Conservation (phyloP, 345 rosid genomes). For the Lepidium sativum region DNA sequence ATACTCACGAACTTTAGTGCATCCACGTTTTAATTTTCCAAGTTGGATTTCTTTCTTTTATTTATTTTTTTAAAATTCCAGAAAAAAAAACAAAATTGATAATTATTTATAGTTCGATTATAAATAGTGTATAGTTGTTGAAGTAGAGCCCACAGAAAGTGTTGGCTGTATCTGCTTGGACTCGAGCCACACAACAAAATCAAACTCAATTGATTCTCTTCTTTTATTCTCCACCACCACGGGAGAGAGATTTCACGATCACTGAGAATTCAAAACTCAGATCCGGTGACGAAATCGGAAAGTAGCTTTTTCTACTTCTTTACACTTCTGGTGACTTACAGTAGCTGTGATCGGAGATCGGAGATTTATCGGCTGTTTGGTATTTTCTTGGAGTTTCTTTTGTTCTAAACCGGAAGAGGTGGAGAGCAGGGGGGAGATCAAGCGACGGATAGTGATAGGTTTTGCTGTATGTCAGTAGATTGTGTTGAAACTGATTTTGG, state of each 20-base stretch:
- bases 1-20: not conserved
- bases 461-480: conserved; percentile 94
- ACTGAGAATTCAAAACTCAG: conserved; percentile 1
- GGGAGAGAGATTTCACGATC: conserved; percentile 2
- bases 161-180: conserved; percentile 15
- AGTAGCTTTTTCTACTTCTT: no score
- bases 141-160: no score
- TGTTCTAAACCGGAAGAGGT: not conserved
- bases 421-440: conserved; percentile 15
- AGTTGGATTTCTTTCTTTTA: not conserved
- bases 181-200: no score
- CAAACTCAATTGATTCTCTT: not conserved
- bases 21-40: conserved; percentile 22
- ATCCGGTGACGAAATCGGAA: conserved; percentile 5
- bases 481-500: conserved; percentile 53
- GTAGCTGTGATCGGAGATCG: not conserved
- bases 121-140: no score
- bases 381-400: not conserved
- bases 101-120: not conserved
- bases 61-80: no score
- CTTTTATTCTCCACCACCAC: conserved; percentile 8
- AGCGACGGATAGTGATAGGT: conserved; percentile 26
- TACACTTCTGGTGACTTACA: no score
- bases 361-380: not conserved
- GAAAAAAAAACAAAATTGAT: not conserved